These are phyloP conservation scores for Sinapis alba DNA, from an alignment of 441 rosid genomes.

Conservation along the genomic window DNA sequence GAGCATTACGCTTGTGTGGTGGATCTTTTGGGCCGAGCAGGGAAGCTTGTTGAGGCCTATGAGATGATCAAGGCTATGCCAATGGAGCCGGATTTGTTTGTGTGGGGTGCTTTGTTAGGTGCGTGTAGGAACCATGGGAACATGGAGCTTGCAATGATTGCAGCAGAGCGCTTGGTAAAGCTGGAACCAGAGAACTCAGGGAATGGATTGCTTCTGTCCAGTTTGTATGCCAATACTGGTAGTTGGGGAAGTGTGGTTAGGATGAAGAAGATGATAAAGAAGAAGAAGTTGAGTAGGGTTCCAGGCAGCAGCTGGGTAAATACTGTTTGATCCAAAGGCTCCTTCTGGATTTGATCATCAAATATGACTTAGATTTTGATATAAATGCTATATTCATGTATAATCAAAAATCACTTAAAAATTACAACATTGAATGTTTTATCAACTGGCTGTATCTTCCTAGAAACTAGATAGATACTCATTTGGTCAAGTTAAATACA, in stretches of 20 bases:
- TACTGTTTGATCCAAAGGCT: slow-evolving; percentile 31
- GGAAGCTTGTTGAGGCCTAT: slow-evolving; percentile 64
- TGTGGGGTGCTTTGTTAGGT: slow-evolving; percentile 89
- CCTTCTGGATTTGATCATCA: background rate
- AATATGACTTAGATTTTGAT: background rate
- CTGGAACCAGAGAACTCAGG: slow-evolving; percentile 78
- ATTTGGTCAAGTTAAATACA: background rate
- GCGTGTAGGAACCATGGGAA: slow-evolving; percentile 80
- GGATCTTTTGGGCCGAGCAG: slow-evolving; percentile 84
- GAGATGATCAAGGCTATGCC: slow-evolving; percentile 61
- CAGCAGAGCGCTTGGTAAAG: slow-evolving; percentile 60
- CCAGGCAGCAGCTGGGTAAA: slow-evolving; percentile 79
- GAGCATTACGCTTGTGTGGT: slow-evolving; percentile 88
- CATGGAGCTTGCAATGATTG: slow-evolving; percentile 61
- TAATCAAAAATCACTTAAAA: background rate
- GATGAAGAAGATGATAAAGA: slow-evolving; percentile 58
- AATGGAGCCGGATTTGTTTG: slow-evolving; percentile 71
- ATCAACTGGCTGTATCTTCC: background rate
- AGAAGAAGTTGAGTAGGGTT: slow-evolving; percentile 47
- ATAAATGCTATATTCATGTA: background rate
- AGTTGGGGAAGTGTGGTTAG: slow-evolving; percentile 56
- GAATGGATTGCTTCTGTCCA: slow-evolving; percentile 55
- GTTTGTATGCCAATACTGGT: slow-evolving; percentile 67
- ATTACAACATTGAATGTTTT: background rate
- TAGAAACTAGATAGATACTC: too few species aligned